phyloP scores from a whole-genome alignment of 148 eudicot genomes.

The Diospyros lotus region DNA sequence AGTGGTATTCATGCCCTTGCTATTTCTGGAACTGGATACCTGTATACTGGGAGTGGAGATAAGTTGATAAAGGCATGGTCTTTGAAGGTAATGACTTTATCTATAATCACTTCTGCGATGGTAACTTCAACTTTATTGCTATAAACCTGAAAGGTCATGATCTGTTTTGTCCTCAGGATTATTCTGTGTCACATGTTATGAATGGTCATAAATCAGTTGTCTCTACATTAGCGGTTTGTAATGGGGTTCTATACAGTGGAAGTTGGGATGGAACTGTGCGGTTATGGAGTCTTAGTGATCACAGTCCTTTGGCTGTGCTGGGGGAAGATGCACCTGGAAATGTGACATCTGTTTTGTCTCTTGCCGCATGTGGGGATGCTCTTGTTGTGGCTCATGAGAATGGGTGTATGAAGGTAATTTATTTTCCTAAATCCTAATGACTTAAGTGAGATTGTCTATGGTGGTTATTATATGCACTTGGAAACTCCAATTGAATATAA shows the following conservation, averaged over 20 bases:
- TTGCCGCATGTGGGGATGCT: constrained; percentile 47
- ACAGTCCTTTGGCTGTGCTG: constrained; percentile 65
- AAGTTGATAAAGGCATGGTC: constrained; percentile 88
- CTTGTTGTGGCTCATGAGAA: constrained; percentile 69
- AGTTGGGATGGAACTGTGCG: constrained; percentile 95
- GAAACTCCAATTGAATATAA: background rate
- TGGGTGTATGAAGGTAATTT: constrained; percentile 59
- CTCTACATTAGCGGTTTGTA: constrained; percentile 51
- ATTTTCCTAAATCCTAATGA: background rate
- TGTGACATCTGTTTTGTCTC: constrained; percentile 55
- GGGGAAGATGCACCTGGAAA: constrained; percentile 60
- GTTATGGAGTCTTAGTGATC: constrained; percentile 83
- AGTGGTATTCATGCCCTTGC: constrained; percentile 90
- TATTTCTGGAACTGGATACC: constrained; percentile 55
- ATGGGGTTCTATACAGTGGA: constrained; percentile 82
- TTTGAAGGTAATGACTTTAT: constrained; percentile 37
- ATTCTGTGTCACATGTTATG: constrained; percentile 57
- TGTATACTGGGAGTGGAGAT: constrained; percentile 92
- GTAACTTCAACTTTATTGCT: background rate
- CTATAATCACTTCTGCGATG: background rate
- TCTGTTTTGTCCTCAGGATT: constrained; percentile 42
- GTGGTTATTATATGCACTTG: constrained; percentile 1
- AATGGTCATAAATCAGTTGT: constrained; percentile 90
- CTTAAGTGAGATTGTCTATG: background rate
- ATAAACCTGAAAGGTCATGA: background rate